Evolutionary conservation across 768 basidiomycete species (phyloP).

Genomic region (Pleurotus djamor): DNA sequence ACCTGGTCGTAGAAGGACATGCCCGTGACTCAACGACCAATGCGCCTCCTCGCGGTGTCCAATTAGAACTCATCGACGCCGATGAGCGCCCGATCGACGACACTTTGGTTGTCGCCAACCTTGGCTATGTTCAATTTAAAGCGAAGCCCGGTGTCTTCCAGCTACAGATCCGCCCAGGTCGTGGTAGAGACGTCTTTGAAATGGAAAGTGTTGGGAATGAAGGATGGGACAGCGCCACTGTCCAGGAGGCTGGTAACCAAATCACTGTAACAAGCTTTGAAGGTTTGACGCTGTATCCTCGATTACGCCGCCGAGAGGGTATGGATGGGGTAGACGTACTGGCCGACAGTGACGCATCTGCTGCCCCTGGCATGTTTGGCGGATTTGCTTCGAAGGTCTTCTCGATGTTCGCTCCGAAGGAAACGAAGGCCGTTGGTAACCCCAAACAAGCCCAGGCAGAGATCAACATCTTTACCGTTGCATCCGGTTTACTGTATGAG

Average conservation of each 20-base stretch:
- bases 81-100: conserved; percentile 62
- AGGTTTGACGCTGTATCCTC: conserved; percentile 86
- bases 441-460: conserved; percentile 63
- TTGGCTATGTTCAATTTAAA: conserved; percentile 97
- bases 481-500: conserved; percentile 95
- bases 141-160: conserved; percentile 86
- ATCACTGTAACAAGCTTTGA: conserved; percentile 88
- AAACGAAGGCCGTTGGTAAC: conserved; percentile 11
- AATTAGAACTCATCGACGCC: conserved; percentile 71
- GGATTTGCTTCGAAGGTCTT: conserved; percentile 17
- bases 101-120: conserved; percentile 90
- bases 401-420: conserved; percentile 15
- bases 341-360: conserved; percentile 32
- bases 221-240: conserved; percentile 80
- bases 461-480: conserved; percentile 99
- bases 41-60: conserved; percentile 84
- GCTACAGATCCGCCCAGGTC: conserved; percentile 79
- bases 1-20: conserved; percentile 92
- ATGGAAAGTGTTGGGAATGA: conserved; percentile 87
- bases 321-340: conserved; percentile 86
- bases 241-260: conserved; percentile 67
- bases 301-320: conserved; percentile 64
- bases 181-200: conserved; percentile 75
- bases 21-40: conserved; percentile 70
- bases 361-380: conserved; percentile 39